phyloP scores from a whole-genome alignment of 805 yeast genomes.

The Candida ulmi region DNA sequence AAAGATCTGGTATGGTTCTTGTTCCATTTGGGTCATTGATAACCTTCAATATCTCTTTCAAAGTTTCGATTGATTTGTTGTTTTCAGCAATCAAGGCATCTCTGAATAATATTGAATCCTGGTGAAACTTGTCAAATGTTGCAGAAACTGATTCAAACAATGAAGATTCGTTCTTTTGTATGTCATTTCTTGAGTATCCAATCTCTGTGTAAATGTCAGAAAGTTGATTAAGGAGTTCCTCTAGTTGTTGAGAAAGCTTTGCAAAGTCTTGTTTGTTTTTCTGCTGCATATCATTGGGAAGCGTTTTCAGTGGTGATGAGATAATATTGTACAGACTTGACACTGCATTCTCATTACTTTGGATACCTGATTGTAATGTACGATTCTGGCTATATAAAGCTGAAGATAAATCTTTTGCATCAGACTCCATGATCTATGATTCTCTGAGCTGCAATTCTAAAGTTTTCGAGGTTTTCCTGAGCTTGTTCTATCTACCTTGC shows the following conservation, averaged over 20 bases:
- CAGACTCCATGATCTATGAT: not conserved
- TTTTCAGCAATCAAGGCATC: conserved; percentile 26
- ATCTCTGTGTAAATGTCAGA: conserved; percentile 43
- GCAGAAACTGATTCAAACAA: conserved; percentile 45
- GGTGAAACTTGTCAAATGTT: conserved; percentile 38
- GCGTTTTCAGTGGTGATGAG: conserved; percentile 22
- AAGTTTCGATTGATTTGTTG: conserved; percentile 17
- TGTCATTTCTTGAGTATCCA: conserved; percentile 49
- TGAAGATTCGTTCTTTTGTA: conserved; percentile 40
- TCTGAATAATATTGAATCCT: conserved; percentile 32
- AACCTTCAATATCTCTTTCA: conserved; percentile 26
- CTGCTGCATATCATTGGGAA: conserved; percentile 5
- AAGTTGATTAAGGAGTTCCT: conserved; percentile 30
- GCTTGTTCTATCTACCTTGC: no score
- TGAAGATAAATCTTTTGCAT: not conserved
- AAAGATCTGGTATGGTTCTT: conserved; percentile 35
- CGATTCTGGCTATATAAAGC: not conserved
- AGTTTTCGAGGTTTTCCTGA: not conserved
- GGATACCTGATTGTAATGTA: not conserved
- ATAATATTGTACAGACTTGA: conserved; percentile 6
- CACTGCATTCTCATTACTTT: not conserved
- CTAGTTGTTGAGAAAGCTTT: conserved; percentile 13
- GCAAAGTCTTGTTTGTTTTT: conserved; percentile 9
- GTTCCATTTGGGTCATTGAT: conserved; percentile 32
- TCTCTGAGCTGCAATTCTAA: not conserved